A percentile compares a stretch with the other conserved stretches of the same genome.
Conservation (phyloP, 2,329 filamentous ascomycete genomes). For the Chaetomium strumarium region DNA sequence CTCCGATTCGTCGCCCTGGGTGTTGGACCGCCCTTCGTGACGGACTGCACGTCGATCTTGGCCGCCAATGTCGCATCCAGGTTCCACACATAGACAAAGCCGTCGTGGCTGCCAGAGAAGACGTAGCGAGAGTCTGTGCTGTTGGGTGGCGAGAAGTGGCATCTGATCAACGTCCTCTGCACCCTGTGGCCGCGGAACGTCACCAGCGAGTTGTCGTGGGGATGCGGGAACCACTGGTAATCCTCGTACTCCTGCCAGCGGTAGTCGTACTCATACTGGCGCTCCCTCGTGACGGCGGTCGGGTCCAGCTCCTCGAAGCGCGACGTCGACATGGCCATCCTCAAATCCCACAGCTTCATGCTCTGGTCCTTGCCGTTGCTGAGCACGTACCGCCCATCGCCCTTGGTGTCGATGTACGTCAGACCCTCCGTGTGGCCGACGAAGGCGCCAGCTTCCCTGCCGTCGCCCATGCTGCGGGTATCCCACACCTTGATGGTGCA, state of each 20-base stretch:
- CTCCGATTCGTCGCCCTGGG: slow-evolving; percentile 6
- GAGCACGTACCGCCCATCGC: slow-evolving; percentile 73
- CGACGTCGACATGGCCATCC: slow-evolving; percentile 76
- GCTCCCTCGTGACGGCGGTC: slow-evolving; percentile 45
- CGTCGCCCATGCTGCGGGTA: slow-evolving; percentile 81
- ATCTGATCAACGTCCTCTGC: slow-evolving; percentile 83
- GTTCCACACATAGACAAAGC: slow-evolving; percentile 88
- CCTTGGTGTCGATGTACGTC: slow-evolving; percentile 65
- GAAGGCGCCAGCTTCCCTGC: slow-evolving; percentile 62
- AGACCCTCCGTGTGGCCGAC: slow-evolving; percentile 61
- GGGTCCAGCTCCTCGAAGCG: slow-evolving; percentile 53
- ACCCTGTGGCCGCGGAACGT: slow-evolving; percentile 90
- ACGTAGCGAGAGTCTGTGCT: slow-evolving; percentile 89
- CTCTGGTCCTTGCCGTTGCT: slow-evolving; percentile 95
- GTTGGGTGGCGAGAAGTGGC: slow-evolving; percentile 84
- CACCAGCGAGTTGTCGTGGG: slow-evolving; percentile 83
- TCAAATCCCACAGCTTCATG: slow-evolving; percentile 94
- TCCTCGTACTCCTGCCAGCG: slow-evolving; percentile 62
- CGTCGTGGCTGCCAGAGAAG: slow-evolving; percentile 85
- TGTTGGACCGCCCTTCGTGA: slow-evolving; percentile 47
- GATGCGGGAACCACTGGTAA: slow-evolving; percentile 63
- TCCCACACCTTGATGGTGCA: slow-evolving; percentile 96
- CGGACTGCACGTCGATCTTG: slow-evolving; percentile 68
- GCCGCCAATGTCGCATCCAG: slow-evolving; percentile 79
- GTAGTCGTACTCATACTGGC: slow-evolving; percentile 74